A percentile compares a stretch with the other conserved stretches of the same genome.
These are phyloP conservation scores for Capronia americana DNA, from an alignment of 2,329 filamentous ascomycete genomes.

Conservation along the genomic window DNA sequence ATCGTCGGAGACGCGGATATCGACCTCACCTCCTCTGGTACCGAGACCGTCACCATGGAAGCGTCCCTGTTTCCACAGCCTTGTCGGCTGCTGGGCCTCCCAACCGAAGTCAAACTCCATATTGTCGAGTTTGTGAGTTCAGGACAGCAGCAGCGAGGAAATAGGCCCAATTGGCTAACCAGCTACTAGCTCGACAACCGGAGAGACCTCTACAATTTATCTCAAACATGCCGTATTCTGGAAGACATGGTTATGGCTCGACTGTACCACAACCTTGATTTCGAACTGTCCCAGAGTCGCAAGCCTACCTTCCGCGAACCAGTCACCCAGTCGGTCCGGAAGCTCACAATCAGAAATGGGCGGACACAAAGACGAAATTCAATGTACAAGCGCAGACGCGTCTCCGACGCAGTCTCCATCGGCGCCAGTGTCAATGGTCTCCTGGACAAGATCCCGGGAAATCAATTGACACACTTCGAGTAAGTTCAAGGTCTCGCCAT, in stretches of 20 bases:
- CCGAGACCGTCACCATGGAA: slow-evolving; percentile 23
- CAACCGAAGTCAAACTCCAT: slow-evolving; percentile 38
- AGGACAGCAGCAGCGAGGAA: background rate
- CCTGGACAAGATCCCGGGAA: slow-evolving; percentile 30
- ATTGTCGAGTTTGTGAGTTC: slow-evolving; percentile 38
- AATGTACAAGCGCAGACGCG: slow-evolving; percentile 21
- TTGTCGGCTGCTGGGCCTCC: slow-evolving; percentile 35
- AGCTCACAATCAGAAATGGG: slow-evolving; percentile 36
- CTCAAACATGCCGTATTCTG: slow-evolving; percentile 36
- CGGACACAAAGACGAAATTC: slow-evolving; percentile 20
- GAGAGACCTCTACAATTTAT: slow-evolving; percentile 40
- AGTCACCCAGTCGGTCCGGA: slow-evolving; percentile 35
- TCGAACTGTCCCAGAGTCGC: slow-evolving; percentile 29
- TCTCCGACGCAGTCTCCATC: slow-evolving; percentile 22
- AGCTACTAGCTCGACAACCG: slow-evolving; percentile 31
- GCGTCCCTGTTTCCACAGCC: slow-evolving; percentile 24
- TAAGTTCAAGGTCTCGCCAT: slow-evolving; percentile 5
- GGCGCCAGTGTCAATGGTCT: slow-evolving; percentile 28
- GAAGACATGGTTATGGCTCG: slow-evolving; percentile 36
- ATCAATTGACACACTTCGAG: slow-evolving; percentile 31
- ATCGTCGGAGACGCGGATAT: background rate
- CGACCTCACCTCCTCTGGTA: background rate
- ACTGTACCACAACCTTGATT: slow-evolving; percentile 36
- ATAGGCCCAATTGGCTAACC: slow-evolving; percentile 17
- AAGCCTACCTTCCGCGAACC: slow-evolving; percentile 30